Base-by-base conservation (phyloP, 768 basidiomycete species). In the Porphyrellus cyaneotinctus region DNA sequence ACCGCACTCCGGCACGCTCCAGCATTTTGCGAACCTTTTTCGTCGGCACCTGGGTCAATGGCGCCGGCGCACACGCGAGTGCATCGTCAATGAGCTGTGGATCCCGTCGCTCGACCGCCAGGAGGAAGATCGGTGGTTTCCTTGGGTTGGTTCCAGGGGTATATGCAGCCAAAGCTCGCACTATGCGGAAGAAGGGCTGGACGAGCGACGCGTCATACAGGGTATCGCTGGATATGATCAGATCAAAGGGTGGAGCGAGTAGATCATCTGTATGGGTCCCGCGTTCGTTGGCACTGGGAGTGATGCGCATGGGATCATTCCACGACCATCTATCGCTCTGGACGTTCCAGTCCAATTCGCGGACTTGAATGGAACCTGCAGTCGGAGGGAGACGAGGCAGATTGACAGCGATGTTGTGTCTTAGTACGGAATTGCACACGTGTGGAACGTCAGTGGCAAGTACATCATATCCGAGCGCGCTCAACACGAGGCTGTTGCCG, bases 141-240 rank as follows among this genome's bases (percentile, higher is more conserved):
- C 1, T 7, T n/a, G 48, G 23, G 4, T 37, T 35, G 24, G 22
- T 22, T 20, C 33, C 24, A 32, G 30, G 49, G 35, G 42, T 37
- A 24, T 49, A 24, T 8, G 60, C 66, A 63, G 76, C 78, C 18
- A 91, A 70, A 22, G 73, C 72, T 35, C 78, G 78, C 6, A 93
- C 68, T 17, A 90, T 82, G 49, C 81, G 78, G 23, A 93, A 77
- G 45, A 95, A 81, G 0, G 89, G 91, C 15, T 74, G 63, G 31
- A 85, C 68, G 42, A 94, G 83, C 4, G 77, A 71, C 3, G 74
- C 61, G 24, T 74, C 65, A 67, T 93, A 95, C 35, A 94, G 71
- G 0, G 93, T 95, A 69, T 95, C 93, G 47, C 92, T 85, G 12
- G 90, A 82, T 47, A 88, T 67, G 58, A 97, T 84, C 59, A 92